Conservation (phyloP, 345 rosid genomes). For the Acer campestre region DNA sequence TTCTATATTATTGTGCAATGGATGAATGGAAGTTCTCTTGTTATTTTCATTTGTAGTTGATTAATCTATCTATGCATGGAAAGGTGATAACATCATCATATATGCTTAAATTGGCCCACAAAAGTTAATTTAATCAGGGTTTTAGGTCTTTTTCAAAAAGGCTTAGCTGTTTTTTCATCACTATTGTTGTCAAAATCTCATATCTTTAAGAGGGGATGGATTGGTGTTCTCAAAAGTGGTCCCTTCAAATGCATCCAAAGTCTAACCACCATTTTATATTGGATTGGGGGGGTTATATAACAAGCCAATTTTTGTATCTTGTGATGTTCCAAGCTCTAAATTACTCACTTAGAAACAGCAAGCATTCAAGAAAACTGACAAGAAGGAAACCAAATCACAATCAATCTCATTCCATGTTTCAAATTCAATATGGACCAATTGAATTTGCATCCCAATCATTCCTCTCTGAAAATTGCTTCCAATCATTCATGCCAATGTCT, state of each 20-base stretch:
- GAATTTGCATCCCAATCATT: constrained; percentile 34
- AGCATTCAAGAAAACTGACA: constrained; percentile 20
- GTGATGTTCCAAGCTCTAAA: constrained; percentile 17
- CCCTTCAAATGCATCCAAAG: constrained; percentile 33
- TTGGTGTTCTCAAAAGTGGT: constrained; percentile 20
- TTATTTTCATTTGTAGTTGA: not conserved
- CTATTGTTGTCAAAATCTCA: constrained; percentile 24
- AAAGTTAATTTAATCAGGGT: constrained; percentile 26
- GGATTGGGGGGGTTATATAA: not conserved
- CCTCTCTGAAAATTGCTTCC: constrained; percentile 7
- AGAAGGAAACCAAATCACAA: constrained; percentile 25
- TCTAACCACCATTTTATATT: constrained; percentile 23
- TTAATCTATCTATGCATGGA: not conserved
- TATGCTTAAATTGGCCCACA: not conserved
- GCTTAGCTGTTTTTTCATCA: constrained; percentile 40
- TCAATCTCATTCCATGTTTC: constrained; percentile 32
- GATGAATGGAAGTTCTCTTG: not conserved
- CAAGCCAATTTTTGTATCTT: constrained; percentile 30
- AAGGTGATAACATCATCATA: not conserved
- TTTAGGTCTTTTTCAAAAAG: constrained; percentile 29
- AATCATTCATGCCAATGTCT: constrained; percentile 28
- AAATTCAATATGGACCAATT: not conserved
- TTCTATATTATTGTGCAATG: not conserved
- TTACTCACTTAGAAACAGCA: not conserved
- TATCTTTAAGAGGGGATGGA: constrained; percentile 4